A percentile compares a stretch with the other conserved stretches of the same genome.
These are phyloP conservation scores for Neofusicoccum sp. DNA, from an alignment of 2,329 filamentous ascomycete genomes.

Conservation along the genomic window DNA sequence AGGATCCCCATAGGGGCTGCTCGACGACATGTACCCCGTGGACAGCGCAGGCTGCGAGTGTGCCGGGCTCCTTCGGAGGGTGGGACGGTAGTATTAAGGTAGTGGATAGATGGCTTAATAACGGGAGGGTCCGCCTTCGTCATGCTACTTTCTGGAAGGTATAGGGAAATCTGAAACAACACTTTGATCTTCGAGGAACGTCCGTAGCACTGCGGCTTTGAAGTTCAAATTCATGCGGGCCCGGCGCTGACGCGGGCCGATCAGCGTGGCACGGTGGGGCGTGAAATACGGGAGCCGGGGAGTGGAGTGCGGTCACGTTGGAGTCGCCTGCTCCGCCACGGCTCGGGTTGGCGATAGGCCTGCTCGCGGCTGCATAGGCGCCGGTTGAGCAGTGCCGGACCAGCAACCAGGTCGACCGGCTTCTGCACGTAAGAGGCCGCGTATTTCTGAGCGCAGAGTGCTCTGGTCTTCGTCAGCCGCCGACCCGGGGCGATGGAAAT, in stretches of 20 bases:
- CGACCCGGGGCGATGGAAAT: background rate
- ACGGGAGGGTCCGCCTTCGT: background rate
- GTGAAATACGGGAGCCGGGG: background rate
- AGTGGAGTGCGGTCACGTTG: background rate
- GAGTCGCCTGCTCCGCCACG: background rate
- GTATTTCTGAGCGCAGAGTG: background rate
- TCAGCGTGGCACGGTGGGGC: slow-evolving; percentile 4
- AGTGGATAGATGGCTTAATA: background rate
- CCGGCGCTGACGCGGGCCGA: background rate
- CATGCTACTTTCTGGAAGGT: background rate
- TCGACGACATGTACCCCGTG: background rate
- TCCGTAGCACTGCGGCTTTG: background rate
- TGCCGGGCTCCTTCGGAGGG: background rate
- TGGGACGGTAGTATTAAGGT: background rate
- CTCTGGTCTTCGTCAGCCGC: background rate
- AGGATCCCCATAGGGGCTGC: background rate
- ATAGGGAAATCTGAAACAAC: background rate
- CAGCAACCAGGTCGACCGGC: background rate
- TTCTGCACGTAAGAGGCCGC: background rate
- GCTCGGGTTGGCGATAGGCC: background rate
- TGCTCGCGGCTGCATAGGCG: background rate
- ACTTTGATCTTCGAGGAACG: background rate
- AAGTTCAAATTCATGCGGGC: background rate
- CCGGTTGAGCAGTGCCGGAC: background rate
- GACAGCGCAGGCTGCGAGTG: background rate